Base-by-base conservation (phyloP, 192 early-diverging fungal genomes). In the Coemansia brasiliensis region DNA sequence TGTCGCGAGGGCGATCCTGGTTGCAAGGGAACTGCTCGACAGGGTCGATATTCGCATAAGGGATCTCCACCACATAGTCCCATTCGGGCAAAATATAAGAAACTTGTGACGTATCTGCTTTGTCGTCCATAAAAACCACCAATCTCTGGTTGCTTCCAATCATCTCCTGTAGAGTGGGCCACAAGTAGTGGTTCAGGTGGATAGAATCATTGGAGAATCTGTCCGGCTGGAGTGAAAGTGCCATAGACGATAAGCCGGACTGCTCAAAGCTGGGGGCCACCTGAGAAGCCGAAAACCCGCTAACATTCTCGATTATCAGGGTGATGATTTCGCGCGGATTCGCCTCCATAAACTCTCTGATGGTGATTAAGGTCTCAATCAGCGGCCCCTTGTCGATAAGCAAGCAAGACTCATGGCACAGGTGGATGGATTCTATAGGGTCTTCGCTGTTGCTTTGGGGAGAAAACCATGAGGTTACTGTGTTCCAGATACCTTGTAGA, bases 251-350 rank as follows among this genome's bases (percentile, higher is more conserved):
- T 5, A 87, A 39, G 10, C 83, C 84, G 2, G 82, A 72, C 17
- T 65, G 45, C 17, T 69, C 55, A 57, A 87, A 90, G 13, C 74
- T 79, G 13, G 75, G 71, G n/a, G 76, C 22, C 48, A 87, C 83
- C 22, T 78, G 74, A 5, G 71, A 44, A 2, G 80, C 35, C 17
- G 60, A 5, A 24, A 90, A 79, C 1, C 62, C 80, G 39, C 67
- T 82, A 7, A 78, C 58, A 57, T 92, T 91, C 32, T 88, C 83
- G 67, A 90, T 87, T 25, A 90, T 85, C 59, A 94, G 84, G 1
- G 90, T 88, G 22, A 94, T 48, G 13, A 92, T 79, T 51, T 94
- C 90, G 59, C 82, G 81, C 5, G 86, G 87, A 49, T 94, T 86
- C 11, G 49, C 42, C 11, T 88, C 81, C 45, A 94, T 53, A 60